Percentiles rank a stretch among this genome's conserved stretches.
Evolutionary conservation across 2,329 filamentous ascomycete genomes (phyloP).

Genomic region (Neonectria sp.): DNA sequence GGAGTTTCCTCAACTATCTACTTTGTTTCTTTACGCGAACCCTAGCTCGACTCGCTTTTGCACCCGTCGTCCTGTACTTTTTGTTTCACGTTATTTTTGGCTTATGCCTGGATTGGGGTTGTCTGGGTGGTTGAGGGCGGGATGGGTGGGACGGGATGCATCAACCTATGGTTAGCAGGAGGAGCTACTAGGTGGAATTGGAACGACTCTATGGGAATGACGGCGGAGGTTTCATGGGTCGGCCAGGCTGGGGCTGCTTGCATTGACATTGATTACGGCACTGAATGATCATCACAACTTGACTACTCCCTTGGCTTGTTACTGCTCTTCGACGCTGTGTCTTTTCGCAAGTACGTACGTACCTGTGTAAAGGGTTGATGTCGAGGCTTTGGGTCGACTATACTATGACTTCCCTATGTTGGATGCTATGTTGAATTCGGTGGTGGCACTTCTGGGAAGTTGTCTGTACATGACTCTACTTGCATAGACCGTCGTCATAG

Average conservation of each 20-base stretch:
- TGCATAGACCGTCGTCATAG: background rate
- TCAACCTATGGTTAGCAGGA: constrained; percentile 27
- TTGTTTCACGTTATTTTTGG: constrained; percentile 9
- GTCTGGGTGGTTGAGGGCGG: constrained; percentile 13
- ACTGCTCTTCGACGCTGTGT: background rate
- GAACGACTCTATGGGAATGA: constrained; percentile 28
- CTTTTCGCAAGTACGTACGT: background rate
- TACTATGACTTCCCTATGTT: no score
- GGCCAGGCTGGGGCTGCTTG: constrained; percentile 37
- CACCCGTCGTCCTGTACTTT: constrained; percentile 21
- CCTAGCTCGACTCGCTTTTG: constrained; percentile 2
- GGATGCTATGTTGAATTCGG: background rate
- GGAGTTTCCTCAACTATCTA: constrained; percentile 17
- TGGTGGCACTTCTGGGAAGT: background rate
- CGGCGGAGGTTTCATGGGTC: constrained; percentile 21
- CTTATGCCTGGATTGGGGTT: constrained; percentile 13
- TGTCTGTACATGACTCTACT: background rate
- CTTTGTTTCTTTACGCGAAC: constrained; percentile 5
- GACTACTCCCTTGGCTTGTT: background rate
- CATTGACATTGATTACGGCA: constrained; percentile 37
- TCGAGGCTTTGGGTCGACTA: background rate
- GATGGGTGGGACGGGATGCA: constrained; percentile 16
- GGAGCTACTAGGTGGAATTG: constrained; percentile 25
- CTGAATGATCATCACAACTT: constrained; percentile 39
- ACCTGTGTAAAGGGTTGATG: background rate